Evolutionary conservation across 73 alveolate species (phyloP), one percentile per base, ranked within the genome.

Genomic region (Strombidium stylifer): DNA sequence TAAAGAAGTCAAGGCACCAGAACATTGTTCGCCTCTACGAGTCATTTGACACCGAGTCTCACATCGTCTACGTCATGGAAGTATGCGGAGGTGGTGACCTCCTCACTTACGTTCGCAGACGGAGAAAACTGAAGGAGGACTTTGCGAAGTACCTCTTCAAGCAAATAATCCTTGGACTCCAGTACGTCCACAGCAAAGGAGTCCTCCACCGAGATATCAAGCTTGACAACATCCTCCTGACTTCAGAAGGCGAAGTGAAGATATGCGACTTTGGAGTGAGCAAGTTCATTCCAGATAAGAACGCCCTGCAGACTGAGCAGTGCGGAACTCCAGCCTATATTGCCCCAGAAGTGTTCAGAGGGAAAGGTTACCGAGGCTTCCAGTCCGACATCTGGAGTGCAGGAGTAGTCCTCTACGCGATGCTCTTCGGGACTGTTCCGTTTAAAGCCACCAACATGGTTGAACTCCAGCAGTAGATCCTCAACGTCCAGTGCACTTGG

Each of bases 311-410:
- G 81, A 56, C 55, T 65, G 96, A 86, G 25, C 85, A 86, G 48
- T 85, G 95, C 73, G 95, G 95, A 30, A 89, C 97, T n/a, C 97
- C 97, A 12, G 95, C 96, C 0, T 90, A 90, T 65, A 84, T 90
- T 5, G 95, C 97, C 4, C 97, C 97, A 3, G 97, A 90, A 61
- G 89, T 90, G 21, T 73, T 85, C 46, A 76, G 53, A 48, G 91
- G 77, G 56, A 66, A 69, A 49, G 98, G 98, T 10, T 91, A 91
- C 68, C 75, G 59, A 61, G 96, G 96, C 3, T 91, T 32, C 73
- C 58, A 69, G 14, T 81, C 79, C 27, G 98, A 91, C 70, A 55
- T 91, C 12, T 91, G 98, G 96, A 55, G 87, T 65, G 89, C 94
- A 23, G 98, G 98, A 26, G 98, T 91, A 32, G 87, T 89, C 37